These are phyloP conservation scores for Fraxinus baroniana DNA, from an alignment of 305 asterid genomes.

Conservation along the genomic window DNA sequence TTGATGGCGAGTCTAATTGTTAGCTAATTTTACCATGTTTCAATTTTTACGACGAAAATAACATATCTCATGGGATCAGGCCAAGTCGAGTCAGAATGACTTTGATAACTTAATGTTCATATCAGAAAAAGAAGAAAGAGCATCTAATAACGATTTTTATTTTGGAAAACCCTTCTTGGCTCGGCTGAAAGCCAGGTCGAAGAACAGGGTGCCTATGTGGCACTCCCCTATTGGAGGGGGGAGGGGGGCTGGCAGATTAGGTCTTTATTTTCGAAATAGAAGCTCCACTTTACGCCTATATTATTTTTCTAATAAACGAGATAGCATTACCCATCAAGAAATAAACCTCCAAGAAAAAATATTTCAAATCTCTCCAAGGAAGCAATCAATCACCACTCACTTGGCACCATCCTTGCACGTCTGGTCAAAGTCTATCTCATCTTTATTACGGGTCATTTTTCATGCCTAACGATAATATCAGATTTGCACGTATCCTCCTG, in stretches of 20 bases:
- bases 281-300: background rate
- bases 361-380: background rate
- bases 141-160: no score
- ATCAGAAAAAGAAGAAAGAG: background rate
- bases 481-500: background rate
- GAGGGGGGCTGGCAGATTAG: no score
- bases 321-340: background rate
- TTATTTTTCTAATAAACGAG: background rate
- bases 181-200: no score
- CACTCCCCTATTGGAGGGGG: no score
- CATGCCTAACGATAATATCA: background rate
- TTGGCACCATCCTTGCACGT: background rate
- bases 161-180: no score
- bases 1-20: background rate
- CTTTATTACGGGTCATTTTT: background rate
- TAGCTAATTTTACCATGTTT: no score
- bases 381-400: background rate
- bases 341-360: background rate
- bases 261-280: background rate
- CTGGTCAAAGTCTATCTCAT: background rate
- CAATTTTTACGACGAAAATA: background rate
- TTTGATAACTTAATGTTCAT: background rate
- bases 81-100: background rate
- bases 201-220: no score
- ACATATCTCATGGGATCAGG: background rate